Evolutionary conservation across 164 flowering plant genomes (phyloP), one percentile per base, ranked within the genome.

Genomic region (Vitis riparia): DNA sequence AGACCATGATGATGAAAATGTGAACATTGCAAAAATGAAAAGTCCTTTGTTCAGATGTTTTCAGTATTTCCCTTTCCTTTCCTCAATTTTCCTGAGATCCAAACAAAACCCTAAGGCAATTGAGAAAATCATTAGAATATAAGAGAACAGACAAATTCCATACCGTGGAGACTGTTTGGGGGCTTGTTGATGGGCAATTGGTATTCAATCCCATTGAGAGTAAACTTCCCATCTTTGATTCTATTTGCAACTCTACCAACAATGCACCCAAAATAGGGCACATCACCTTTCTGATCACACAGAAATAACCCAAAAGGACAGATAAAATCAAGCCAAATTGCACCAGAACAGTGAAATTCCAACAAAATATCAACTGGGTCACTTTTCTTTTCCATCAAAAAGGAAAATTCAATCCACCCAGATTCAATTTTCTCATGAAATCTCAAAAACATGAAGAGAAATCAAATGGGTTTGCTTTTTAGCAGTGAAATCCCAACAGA

Each of bases 211-310:
- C 91, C 97, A 75, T 85, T 69, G 11, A 92, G 88, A 17, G 77
- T 80, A 60, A 92, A 90, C 76, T 88, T 89, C 59, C 97, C 99
- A 65, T 91, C 88, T 72, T 86, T 92, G 75, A 94, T 92, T 72
- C 99, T 77, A 76, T 94, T 94, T 11, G 99, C 99, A 2, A 94
- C 97, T 16, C 95, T 84, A 8, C 97, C 97, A 13, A 92, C 94
- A 71, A 92, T 84, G 87, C 83, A 75, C 13, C 85, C 87, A 65
- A 77, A 84, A 71, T 65, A 84, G 8, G 87, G 83, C 1, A 82
- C 69, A 68, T 29, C 71, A 48, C 82, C 82, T 68, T 84, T 70
- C 87, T 81, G 79, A 64, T 59, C 61, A 47, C 73, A 68, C 19
- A 14, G 27, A 27, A 53, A 50, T 11, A 48, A 19, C 13, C 14